These are phyloP conservation scores for Coemansia sp. DNA, from an alignment of 192 early-diverging fungal genomes.

Conservation along the genomic window DNA sequence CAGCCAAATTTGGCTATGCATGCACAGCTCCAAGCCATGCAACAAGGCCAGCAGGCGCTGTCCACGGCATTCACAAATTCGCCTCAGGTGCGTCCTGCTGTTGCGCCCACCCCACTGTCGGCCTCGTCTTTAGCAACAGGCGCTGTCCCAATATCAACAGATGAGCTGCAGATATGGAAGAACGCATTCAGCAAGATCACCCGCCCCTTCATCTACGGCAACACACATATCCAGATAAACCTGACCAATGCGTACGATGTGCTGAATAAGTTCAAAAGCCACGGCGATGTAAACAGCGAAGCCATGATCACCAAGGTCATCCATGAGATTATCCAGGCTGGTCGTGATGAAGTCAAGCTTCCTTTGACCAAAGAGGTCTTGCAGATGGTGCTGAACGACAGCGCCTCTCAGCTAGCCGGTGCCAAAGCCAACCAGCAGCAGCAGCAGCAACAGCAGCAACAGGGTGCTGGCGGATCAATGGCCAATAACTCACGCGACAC, in stretches of 20 bases:
- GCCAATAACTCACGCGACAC: not conserved
- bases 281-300: slow-evolving; percentile 11
- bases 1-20: too few relatives aligned
- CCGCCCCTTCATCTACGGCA: slow-evolving; percentile 20
- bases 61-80: not conserved
- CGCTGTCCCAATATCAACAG: not conserved
- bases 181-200: slow-evolving; percentile 7
- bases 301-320: slow-evolving; percentile 6
- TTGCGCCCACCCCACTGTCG: slow-evolving; percentile 2
- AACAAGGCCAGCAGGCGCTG: not conserved
- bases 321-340: slow-evolving; percentile 8
- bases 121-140: not conserved
- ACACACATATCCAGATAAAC: slow-evolving; percentile 1
- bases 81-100: not conserved
- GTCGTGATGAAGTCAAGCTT: slow-evolving; percentile 6
- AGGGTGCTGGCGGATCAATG: not conserved
- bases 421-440: not conserved
- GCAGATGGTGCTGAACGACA: slow-evolving; percentile 8
- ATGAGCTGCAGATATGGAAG: slow-evolving; percentile 20
- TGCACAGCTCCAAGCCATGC: not conserved
- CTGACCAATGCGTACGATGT: slow-evolving; percentile 5
- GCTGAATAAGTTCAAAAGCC: slow-evolving; percentile 4
- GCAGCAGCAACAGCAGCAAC: not conserved
- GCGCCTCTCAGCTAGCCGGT: not conserved
- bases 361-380: slow-evolving; percentile 7